Evolutionary conservation across 208 protist species (phyloP).

Genomic region (Trypanosomatidae sp.): DNA sequence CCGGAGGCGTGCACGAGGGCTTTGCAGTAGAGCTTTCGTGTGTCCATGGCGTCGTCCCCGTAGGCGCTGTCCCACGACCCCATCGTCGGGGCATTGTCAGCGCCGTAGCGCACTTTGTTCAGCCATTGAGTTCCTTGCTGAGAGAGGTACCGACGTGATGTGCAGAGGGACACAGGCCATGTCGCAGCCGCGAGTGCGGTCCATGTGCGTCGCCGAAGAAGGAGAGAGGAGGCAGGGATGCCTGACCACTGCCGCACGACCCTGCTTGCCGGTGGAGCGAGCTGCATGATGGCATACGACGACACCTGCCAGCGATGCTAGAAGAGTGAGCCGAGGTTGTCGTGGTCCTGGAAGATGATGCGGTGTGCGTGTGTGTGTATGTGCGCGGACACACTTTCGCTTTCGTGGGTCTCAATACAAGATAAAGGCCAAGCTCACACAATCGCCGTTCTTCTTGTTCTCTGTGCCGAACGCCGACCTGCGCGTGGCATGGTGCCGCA

Average conservation of each 20-base stretch:
- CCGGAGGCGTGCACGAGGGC: conserved; percentile 73
- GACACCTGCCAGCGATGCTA: not conserved
- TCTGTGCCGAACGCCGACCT: not conserved
- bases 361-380: not conserved
- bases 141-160: conserved; percentile 19
- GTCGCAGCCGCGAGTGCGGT: not conserved
- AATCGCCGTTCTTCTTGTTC: not conserved
- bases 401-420: not conserved
- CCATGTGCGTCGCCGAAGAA: not conserved
- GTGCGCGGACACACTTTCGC: not conserved
- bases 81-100: conserved; percentile 43
- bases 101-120: conserved; percentile 53
- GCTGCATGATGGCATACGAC: not conserved
- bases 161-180: conserved; percentile 2
- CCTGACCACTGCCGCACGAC: not conserved
- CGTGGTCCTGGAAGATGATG: not conserved
- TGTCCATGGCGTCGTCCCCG: conserved; percentile 36
- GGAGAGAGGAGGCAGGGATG: not conserved
- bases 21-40: conserved; percentile 79
- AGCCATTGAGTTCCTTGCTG: conserved; percentile 47
- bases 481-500: not conserved
- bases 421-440: not conserved
- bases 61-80: conserved; percentile 38
- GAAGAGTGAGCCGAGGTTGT: too few species aligned
- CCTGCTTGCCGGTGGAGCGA: conserved; percentile 1